A percentile compares a stretch with the other conserved stretches of the same genome.
phyloP scores from a whole-genome alignment of 805 yeast genomes.

The Tetrapisispora nanseiensis region DNA sequence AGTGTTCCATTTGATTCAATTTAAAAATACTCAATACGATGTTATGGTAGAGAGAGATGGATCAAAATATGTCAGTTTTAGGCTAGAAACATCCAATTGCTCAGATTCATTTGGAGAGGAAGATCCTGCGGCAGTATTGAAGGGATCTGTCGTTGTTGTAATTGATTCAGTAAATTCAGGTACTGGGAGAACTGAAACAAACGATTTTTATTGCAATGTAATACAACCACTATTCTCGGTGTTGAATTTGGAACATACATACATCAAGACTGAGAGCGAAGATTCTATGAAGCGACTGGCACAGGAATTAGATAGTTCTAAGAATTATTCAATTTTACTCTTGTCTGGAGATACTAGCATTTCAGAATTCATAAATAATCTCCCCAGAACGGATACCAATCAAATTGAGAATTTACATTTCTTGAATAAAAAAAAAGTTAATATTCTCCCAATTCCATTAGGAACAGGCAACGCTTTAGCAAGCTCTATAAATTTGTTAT shows the following conservation, averaged over 20 bases:
- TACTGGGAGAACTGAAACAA: conserved; percentile 24
- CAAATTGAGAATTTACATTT: no score
- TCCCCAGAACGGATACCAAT: conserved; percentile 10
- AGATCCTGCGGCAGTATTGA: background rate
- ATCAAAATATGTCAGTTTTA: conserved; percentile 7
- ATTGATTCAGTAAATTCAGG: conserved; percentile 33
- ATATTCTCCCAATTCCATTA: conserved; percentile 43
- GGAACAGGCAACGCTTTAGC: conserved; percentile 87
- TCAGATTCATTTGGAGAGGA: background rate
- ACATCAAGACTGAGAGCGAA: conserved; percentile 35
- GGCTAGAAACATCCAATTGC: background rate
- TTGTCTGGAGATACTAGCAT: conserved; percentile 84
- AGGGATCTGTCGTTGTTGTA: conserved; percentile 6
- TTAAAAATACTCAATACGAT: background rate
- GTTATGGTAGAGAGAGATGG: conserved; percentile 8
- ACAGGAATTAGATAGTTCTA: conserved; percentile 13
- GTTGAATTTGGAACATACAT: conserved; percentile 31
- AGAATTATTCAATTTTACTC: conserved; percentile 40
- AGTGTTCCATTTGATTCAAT: background rate
- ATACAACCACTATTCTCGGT: conserved; percentile 39
- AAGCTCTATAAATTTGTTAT: conserved; percentile 41
- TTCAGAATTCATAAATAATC: conserved; percentile 59
- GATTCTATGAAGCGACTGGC: conserved; percentile 37
- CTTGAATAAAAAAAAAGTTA: conserved; percentile 8
- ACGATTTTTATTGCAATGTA: conserved; percentile 34